These are phyloP conservation scores for Schwanniomyces occidentalis DNA, from an alignment of 805 yeast species.

Conservation along the genomic window DNA sequence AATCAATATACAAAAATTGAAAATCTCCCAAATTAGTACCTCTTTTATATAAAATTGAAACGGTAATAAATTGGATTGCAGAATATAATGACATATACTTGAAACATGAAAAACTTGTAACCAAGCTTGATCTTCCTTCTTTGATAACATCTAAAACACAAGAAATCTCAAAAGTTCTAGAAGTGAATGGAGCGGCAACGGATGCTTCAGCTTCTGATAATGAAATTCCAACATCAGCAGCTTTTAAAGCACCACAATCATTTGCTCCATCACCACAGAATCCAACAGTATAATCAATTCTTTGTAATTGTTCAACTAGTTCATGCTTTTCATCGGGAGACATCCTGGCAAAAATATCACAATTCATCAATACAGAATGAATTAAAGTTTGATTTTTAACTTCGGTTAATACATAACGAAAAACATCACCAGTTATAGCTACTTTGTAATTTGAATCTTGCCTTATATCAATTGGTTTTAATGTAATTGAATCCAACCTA, in stretches of 20 bases:
- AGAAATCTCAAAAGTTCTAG: constrained; percentile 83
- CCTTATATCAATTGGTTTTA: constrained; percentile 46
- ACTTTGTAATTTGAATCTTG: constrained; percentile 49
- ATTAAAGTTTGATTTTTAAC: constrained; percentile 40
- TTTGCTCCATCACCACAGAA: constrained; percentile 99
- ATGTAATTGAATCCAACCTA: constrained; percentile 62
- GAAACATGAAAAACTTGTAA: constrained; percentile 94
- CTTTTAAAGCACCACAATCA: constrained; percentile 97
- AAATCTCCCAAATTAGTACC: constrained; percentile 96
- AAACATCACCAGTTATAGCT: constrained; percentile 92
- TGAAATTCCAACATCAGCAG: constrained; percentile 96
- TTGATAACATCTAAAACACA: constrained; percentile 89
- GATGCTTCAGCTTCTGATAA: constrained; percentile 97
- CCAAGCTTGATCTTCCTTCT: constrained; percentile 94
- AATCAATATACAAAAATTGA: constrained; percentile 92
- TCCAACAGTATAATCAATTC: constrained; percentile 87
- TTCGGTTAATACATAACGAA: constrained; percentile 69
- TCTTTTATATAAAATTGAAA: constrained; percentile 76
- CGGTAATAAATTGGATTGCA: constrained; percentile 92
- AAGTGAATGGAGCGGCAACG: constrained; percentile 98
- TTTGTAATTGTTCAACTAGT: constrained; percentile 82
- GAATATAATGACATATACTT: constrained; percentile 97
- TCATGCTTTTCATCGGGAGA: constrained; percentile 99
- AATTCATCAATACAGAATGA: constrained; percentile 63
- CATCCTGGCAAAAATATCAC: constrained; percentile 91